phyloP scores from a whole-genome alignment of 257 asterid species.

The Orobanche coerulescens region DNA sequence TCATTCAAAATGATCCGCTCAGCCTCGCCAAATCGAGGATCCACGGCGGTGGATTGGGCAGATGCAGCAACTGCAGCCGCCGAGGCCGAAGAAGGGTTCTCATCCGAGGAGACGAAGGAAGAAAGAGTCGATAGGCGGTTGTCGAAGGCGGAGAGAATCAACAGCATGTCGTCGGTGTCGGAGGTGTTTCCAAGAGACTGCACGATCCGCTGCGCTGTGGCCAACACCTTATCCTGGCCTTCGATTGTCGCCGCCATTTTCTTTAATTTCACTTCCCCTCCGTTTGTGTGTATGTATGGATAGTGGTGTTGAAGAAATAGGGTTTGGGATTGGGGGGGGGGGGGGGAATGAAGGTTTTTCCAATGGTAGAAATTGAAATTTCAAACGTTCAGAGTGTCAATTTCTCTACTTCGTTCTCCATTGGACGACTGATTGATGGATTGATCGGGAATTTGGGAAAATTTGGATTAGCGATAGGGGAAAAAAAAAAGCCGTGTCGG shows the following conservation, averaged over 20 bases:
- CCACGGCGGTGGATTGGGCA: constrained; percentile 23
- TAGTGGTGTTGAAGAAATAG: constrained; percentile 22
- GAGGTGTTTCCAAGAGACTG: constrained; percentile 64
- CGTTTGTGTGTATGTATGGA: not conserved
- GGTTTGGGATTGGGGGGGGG: constrained; percentile 26
- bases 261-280: not conserved
- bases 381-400: constrained; percentile 13
- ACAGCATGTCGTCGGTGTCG: constrained; percentile 65
- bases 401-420: not conserved
- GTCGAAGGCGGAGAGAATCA: constrained; percentile 68
- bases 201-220: constrained; percentile 92
- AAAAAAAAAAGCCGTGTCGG: not conserved
- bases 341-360: not conserved
- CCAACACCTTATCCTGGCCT: constrained; percentile 75
- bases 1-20: constrained; percentile 44
- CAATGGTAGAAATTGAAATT: not conserved
- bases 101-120: constrained; percentile 33
- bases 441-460: constrained; percentile 11
- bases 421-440: constrained; percentile 10
- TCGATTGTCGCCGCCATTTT: constrained; percentile 59
- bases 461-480: not conserved
- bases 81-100: constrained; percentile 24
- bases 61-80: constrained; percentile 10
- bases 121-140: constrained; percentile 71
- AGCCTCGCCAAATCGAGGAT: constrained; percentile 47